Evolutionary conservation across 805 yeast species (phyloP).

Genomic region (Tetrapisispora taiwanensis): DNA sequence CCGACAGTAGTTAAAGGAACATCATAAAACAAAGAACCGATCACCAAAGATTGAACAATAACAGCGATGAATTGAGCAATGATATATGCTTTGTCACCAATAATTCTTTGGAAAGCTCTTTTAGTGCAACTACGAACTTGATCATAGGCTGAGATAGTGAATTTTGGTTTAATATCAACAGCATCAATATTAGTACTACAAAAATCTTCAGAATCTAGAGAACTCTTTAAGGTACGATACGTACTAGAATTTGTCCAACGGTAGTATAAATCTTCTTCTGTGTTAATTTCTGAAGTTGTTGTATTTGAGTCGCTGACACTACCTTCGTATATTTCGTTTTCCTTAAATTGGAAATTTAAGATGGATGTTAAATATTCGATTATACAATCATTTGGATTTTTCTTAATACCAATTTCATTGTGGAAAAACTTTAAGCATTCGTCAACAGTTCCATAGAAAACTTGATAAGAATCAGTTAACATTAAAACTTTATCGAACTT

Average conservation of each 20-base stretch:
- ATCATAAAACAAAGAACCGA: slow-evolving; percentile 44
- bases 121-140: slow-evolving; percentile 38
- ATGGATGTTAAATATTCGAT: slow-evolving; percentile 54
- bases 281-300: slow-evolving; percentile 31
- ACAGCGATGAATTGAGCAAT: slow-evolving; percentile 35
- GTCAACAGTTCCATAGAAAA: slow-evolving; percentile 36
- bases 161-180: slow-evolving; percentile 22
- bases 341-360: slow-evolving; percentile 32
- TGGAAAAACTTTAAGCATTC: slow-evolving; percentile 40
- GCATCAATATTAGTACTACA: slow-evolving; percentile 24
- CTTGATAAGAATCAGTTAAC: slow-evolving; percentile 39
- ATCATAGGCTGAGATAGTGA: slow-evolving; percentile 17
- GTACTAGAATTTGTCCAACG: slow-evolving; percentile 23
- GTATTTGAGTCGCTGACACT: slow-evolving; percentile 34
- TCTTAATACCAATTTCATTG: slow-evolving; percentile 40
- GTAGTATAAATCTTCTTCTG: slow-evolving; percentile 32
- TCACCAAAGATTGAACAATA: slow-evolving; percentile 32
- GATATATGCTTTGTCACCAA: slow-evolving; percentile 38
- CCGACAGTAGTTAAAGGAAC: slow-evolving; percentile 35
- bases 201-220: slow-evolving; percentile 20
- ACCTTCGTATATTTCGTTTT: background rate
- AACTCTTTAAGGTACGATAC: slow-evolving; percentile 18
- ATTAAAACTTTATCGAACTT: slow-evolving; percentile 40
- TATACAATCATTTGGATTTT: slow-evolving; percentile 49
- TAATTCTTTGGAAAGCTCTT: slow-evolving; percentile 37